phyloP scores from a whole-genome alignment of 345 rosid genomes.

The Eutrema japonicum region DNA sequence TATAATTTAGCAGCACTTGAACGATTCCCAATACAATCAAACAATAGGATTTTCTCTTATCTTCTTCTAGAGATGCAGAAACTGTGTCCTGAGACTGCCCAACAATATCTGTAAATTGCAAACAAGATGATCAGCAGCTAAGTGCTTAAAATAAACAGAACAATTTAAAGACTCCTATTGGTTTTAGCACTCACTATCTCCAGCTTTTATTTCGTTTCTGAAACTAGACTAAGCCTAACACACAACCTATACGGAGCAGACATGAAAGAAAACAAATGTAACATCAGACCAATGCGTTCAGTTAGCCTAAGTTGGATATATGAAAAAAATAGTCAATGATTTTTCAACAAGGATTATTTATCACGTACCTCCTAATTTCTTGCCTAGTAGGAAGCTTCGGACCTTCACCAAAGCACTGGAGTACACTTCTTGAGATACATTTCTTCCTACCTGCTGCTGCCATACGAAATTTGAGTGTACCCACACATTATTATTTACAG shows the following conservation, averaged over 20 bases:
- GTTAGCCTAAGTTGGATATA: not conserved
- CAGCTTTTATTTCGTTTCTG: constrained; percentile 8
- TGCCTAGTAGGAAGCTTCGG: constrained; percentile 53
- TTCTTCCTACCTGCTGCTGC: constrained; percentile 59
- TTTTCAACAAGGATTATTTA: constrained; percentile 1
- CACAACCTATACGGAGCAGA: constrained; percentile 1
- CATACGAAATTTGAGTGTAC: constrained; percentile 27
- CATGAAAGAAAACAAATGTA: constrained; percentile 11
- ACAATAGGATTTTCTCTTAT: constrained; percentile 58
- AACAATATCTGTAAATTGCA: constrained; percentile 63
- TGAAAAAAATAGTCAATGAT: constrained; percentile 1
- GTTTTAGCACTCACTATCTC: constrained; percentile 2
- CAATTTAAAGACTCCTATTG: not conserved
- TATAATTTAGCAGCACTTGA: constrained; percentile 65
- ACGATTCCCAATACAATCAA: constrained; percentile 58
- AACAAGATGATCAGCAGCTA: constrained; percentile 24
- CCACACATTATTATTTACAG: not conserved
- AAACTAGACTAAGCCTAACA: constrained; percentile 30
- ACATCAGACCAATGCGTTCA: not conserved
- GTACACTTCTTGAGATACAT: constrained; percentile 55
- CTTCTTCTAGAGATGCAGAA: constrained; percentile 56
- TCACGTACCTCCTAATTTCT: constrained; percentile 60
- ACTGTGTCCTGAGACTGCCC: constrained; percentile 55
- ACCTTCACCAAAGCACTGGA: constrained; percentile 60
- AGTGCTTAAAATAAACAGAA: constrained; percentile 8